Evolutionary conservation across 257 asterid species (phyloP), one percentile per base, ranked within the genome.

Genomic region (Paulownia fortunei): DNA sequence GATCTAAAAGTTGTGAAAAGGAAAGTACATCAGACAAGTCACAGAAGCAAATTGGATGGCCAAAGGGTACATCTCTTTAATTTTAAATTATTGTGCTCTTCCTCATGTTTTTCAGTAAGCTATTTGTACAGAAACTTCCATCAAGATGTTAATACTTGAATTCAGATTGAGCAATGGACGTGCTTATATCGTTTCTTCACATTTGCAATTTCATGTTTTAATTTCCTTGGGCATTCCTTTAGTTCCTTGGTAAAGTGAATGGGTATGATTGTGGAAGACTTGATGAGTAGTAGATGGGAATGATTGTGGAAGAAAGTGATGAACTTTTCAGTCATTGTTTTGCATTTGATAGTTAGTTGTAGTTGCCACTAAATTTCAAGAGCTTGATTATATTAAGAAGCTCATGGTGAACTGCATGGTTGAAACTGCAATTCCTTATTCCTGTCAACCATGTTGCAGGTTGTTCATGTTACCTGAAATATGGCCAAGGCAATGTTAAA

Each of bases 51-150:
- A 47, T 47, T 67, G 64, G 69, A 26, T 69, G 79, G 77, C 39
- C 32, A 23, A 41, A 82, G 63, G 86, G 86, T 87, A 78, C 64
- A 62, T 23, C 8, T 77, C 19, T 60, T 26, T 61, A 37, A 47
- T 76, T 19, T 65, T 58, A 18, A 18, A 60, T 44, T 19, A 52
- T 26, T n/a, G 58, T 34, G 19, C 23, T 68, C 5, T 15, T 2
- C 1, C 10, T 41, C 0, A 8, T 30, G 55, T 30, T 60, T 64
- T 37, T 5, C 55, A 59, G 32, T 44, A 56, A 26, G 24, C 2
- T 55, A 41, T 15, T 32, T 34, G 21, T 44, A 18, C 13, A 13
- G 49, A 16, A 18, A 49, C n/a, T 13, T 30, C 56, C 39, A 37
- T 21, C 62, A 34, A 37, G 30, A 72, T 8, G 3, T 8, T 21